Conservation (phyloP, 495 filamentous ascomycete species). For the Xylaria bambusicola region DNA sequence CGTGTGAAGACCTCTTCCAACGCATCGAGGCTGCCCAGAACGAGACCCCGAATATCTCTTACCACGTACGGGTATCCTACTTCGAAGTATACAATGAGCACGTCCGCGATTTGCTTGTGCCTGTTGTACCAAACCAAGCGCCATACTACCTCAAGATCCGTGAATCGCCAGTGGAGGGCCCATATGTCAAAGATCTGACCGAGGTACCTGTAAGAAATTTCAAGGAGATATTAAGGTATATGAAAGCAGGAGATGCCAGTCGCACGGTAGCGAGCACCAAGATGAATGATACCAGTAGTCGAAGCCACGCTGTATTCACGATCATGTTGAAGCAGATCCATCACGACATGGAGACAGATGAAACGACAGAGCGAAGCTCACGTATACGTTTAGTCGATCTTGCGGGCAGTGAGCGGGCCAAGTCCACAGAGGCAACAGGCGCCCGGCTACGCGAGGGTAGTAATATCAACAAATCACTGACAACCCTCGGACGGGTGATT, state of each 20-base stretch:
- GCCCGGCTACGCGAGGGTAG: slow-evolving; percentile 87
- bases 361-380: slow-evolving; percentile 90
- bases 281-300: slow-evolving; percentile 97
- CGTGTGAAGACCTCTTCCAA: slow-evolving; percentile 94
- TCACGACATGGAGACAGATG: slow-evolving; percentile 90
- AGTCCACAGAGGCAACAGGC: slow-evolving; percentile 92
- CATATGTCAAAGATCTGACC: slow-evolving; percentile 96
- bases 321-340: slow-evolving; percentile 94
- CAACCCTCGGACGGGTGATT: slow-evolving; percentile 93
- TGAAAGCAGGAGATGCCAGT: slow-evolving; percentile 85
- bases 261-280: slow-evolving; percentile 95
- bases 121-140: slow-evolving; percentile 64
- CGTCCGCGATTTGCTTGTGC: slow-evolving; percentile 89
- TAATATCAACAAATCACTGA: slow-evolving; percentile 98
- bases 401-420: slow-evolving; percentile 92
- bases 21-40: slow-evolving; percentile 79
- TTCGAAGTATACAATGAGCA: slow-evolving; percentile 99
- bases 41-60: slow-evolving; percentile 81
- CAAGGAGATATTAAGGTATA: slow-evolving; percentile 80
- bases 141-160: slow-evolving; percentile 96
- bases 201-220: slow-evolving; percentile 85
- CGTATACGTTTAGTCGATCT: slow-evolving; percentile 96
- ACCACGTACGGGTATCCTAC: slow-evolving; percentile 95
- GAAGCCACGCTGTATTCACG: slow-evolving; percentile 96
- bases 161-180: slow-evolving; percentile 90